Evolutionary conservation across 768 basidiomycete species (phyloP), one percentile per base, ranked within the genome.

Genomic region (Russula vinacea): DNA sequence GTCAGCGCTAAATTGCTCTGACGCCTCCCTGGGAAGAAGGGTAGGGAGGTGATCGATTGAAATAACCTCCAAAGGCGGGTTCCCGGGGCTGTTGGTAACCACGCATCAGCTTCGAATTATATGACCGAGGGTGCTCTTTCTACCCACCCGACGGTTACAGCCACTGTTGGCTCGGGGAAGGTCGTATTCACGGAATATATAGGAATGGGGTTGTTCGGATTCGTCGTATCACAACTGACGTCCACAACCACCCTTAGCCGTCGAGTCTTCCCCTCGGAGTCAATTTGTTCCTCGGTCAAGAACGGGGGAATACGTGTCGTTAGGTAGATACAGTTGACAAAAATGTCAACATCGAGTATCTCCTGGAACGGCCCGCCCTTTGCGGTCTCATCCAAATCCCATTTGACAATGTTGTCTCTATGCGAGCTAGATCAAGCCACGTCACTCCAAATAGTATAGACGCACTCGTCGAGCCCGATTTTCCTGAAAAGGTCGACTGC

Each of bases 311-410:
- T 94, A 64, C 80, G 74, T 19, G 87, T 84, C n/a, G 85, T 87
- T 56, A 99, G 87, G 76, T 98, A 98, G 75, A 99, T 99, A 82
- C 97, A 98, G 79, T 99, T 99, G 81, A 98, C 86, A 72, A 99
- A 98, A 71, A 99, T 86, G 77, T 99, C 96, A 67, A 94, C 96
- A 67, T 93, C 92, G 33, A 98, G 83, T 64, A 99, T 93, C 78
- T 98, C 96, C 52, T 83, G 76, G 80, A 98, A 98, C 0, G 97
- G 97, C 2, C 97, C 97, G 35, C 95, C 95, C 78, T 94, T 95
- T 70, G 89, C 90, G 8, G 97, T 99, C 79, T 99, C 97, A 2
- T 81, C 90, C 81, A 99, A 78, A 75, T 99, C 97, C 97, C 97
- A 98, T 82, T 98, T 95, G 77, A 92, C 32, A 71, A 99, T 97